These are phyloP conservation scores for Penicillium sp. DNA, from an alignment of 2,329 filamentous ascomycete species.

Conservation along the genomic window DNA sequence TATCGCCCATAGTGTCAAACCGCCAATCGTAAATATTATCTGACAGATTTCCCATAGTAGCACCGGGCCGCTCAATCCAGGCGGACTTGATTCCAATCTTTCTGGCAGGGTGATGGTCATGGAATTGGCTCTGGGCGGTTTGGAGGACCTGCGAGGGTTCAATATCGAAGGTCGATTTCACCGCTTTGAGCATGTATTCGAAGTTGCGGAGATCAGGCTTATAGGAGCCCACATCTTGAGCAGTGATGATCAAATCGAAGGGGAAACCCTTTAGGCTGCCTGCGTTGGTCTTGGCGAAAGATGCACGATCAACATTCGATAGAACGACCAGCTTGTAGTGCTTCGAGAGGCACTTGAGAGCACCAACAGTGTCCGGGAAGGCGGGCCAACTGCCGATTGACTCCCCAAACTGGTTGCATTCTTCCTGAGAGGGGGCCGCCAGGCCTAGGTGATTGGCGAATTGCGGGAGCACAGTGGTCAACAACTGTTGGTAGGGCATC, in stretches of 20 bases:
- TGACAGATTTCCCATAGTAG: conserved; percentile 29
- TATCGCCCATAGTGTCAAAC: conserved; percentile 59
- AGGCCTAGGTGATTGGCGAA: neutral
- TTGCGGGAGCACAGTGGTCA: neutral
- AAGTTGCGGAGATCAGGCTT: conserved; percentile 70
- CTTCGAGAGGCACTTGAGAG: conserved; percentile 49
- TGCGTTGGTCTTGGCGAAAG: conserved; percentile 49
- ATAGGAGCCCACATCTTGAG: conserved; percentile 69
- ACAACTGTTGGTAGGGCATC: neutral
- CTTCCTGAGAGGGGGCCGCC: neutral
- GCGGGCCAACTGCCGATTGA: conserved; percentile 46
- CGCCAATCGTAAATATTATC: conserved; percentile 54
- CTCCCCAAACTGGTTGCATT: neutral
- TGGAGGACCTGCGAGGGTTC: conserved; percentile 62
- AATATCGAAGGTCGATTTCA: conserved; percentile 57
- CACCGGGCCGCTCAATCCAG: conserved; percentile 56
- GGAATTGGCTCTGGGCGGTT: conserved; percentile 65
- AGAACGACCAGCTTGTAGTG: conserved; percentile 57
- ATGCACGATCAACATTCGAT: conserved; percentile 57
- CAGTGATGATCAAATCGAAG: conserved; percentile 68
- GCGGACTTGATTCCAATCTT: conserved; percentile 60
- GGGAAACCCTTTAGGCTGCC: conserved; percentile 50
- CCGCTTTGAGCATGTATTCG: conserved; percentile 59
- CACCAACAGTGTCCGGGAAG: conserved; percentile 57
- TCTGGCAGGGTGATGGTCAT: conserved; percentile 67